These are phyloP conservation scores for Whalleya microplaca DNA, from an alignment of 2,329 filamentous ascomycete genomes.

Conservation along the genomic window DNA sequence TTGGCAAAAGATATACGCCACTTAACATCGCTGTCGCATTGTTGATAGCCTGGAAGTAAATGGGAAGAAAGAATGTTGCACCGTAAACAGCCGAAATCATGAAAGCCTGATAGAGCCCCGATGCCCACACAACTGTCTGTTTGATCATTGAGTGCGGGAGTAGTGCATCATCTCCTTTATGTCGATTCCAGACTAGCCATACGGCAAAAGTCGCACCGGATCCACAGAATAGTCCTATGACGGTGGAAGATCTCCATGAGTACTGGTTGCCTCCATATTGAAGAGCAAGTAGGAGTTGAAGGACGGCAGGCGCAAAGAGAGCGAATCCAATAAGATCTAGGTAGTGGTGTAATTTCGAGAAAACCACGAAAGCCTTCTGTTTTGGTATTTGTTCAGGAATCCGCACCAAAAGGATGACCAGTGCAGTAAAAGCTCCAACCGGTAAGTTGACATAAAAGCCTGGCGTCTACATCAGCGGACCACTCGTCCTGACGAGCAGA, in stretches of 20 bases:
- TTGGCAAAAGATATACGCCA: slow-evolving; percentile 31
- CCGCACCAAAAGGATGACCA: slow-evolving; percentile 7
- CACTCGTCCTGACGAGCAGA: neutral
- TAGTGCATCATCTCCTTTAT: slow-evolving; percentile 27
- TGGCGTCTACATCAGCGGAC: neutral
- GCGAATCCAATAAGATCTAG: slow-evolving; percentile 23
- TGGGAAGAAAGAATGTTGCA: slow-evolving; percentile 25
- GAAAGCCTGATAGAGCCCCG: slow-evolving; percentile 22
- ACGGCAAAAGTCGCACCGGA: slow-evolving; percentile 18
- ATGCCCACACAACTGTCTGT: slow-evolving; percentile 15
- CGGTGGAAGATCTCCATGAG: slow-evolving; percentile 31
- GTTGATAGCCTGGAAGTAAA: slow-evolving; percentile 38
- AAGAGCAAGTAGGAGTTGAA: slow-evolving; percentile 37
- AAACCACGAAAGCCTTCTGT: neutral
- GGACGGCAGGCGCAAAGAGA: slow-evolving; percentile 35
- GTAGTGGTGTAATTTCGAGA: slow-evolving; percentile 15
- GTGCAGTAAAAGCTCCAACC: slow-evolving; percentile 12
- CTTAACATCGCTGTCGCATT: slow-evolving; percentile 22
- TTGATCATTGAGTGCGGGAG: slow-evolving; percentile 23
- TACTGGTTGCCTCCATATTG: slow-evolving; percentile 37
- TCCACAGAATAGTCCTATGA: slow-evolving; percentile 30
- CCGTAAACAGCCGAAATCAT: slow-evolving; percentile 23
- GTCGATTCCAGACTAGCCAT: slow-evolving; percentile 29
- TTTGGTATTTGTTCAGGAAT: slow-evolving; percentile 20
- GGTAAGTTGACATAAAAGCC: slow-evolving; percentile 29